Percentiles rank a stretch among this genome's conserved stretches.
Conservation (phyloP, 2,329 filamentous ascomycete genomes). For the Phaeoacremonium minimum region DNA sequence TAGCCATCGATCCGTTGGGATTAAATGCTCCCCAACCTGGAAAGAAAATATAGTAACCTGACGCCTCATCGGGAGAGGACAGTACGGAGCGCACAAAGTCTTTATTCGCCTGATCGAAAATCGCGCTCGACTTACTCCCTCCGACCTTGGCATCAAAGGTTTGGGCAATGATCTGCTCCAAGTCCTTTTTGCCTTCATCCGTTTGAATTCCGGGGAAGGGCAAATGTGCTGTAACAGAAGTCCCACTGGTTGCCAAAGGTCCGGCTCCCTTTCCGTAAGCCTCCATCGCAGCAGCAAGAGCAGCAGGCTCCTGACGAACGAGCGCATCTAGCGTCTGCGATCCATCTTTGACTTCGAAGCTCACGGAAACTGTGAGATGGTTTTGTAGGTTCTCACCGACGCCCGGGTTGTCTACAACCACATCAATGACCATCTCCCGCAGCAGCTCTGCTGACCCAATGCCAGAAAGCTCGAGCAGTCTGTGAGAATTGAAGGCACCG, state of each 20-base stretch:
- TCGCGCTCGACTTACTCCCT: too few relatives aligned
- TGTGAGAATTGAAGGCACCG: conserved; percentile 15
- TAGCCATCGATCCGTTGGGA: too few relatives aligned
- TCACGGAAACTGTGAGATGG: background rate
- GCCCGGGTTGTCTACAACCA: conserved; percentile 15
- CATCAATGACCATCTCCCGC: conserved; percentile 9
- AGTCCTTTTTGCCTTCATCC: too few relatives aligned
- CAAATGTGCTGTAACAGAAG: too few relatives aligned
- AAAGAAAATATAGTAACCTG: conserved; percentile 1
- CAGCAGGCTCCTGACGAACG: conserved; percentile 5
- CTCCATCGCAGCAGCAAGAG: conserved; percentile 4
- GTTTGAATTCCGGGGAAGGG: too few relatives aligned
- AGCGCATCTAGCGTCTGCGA: conserved; percentile 5
- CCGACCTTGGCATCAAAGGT: too few relatives aligned
- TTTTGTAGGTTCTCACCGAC: conserved; percentile 17
- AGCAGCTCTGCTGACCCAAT: conserved; percentile 14
- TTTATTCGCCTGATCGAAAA: too few relatives aligned
- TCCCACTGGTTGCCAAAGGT: conserved; percentile 3
- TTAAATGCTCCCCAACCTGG: background rate
- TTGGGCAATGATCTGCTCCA: too few relatives aligned
- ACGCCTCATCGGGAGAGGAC: too few relatives aligned
- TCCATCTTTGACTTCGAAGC: conserved; percentile 2
- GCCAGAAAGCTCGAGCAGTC: conserved; percentile 18
- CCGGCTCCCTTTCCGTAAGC: conserved; percentile 3
- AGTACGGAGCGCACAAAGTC: too few relatives aligned